phyloP scores from a whole-genome alignment of 164 flowering plant genomes.

The Stephania japonica region DNA sequence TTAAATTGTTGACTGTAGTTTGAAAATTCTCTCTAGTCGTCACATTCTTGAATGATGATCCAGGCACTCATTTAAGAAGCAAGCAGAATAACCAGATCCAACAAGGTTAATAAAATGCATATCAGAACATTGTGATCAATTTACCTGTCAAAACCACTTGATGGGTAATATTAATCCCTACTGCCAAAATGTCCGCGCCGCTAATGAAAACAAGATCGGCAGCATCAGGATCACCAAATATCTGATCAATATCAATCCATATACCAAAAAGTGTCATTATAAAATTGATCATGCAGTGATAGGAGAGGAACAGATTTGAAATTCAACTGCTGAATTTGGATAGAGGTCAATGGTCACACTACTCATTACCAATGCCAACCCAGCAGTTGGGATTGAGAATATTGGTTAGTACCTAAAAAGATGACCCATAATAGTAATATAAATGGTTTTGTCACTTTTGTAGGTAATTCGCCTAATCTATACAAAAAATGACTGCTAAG shows the following conservation, averaged over 20 bases:
- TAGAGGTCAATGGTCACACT: too few species aligned
- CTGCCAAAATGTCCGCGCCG: slow-evolving; percentile 82
- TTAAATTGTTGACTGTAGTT: background rate
- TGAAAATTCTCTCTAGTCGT: background rate
- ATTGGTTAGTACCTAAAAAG: too few species aligned
- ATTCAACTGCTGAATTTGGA: background rate
- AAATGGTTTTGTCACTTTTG: too few species aligned
- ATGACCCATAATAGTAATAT: too few species aligned
- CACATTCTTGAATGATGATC: background rate
- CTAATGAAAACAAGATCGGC: slow-evolving; percentile 91
- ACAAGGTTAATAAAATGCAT: background rate
- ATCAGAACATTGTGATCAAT: slow-evolving; percentile 2
- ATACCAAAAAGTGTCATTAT: background rate
- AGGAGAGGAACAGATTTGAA: background rate
- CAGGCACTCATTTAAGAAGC: background rate
- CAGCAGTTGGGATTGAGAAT: too few species aligned
- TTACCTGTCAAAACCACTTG: slow-evolving; percentile 89
- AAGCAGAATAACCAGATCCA: background rate
- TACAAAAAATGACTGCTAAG: too few species aligned
- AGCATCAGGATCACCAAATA: slow-evolving; percentile 94
- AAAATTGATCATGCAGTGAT: too few species aligned
- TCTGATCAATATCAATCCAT: slow-evolving; percentile 33
- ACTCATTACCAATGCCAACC: too few species aligned
- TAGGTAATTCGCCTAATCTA: too few species aligned
- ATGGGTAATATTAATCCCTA: slow-evolving; percentile 90